Conservation (phyloP, 2,329 filamentous ascomycete genomes). For the Curvularia lunata region DNA sequence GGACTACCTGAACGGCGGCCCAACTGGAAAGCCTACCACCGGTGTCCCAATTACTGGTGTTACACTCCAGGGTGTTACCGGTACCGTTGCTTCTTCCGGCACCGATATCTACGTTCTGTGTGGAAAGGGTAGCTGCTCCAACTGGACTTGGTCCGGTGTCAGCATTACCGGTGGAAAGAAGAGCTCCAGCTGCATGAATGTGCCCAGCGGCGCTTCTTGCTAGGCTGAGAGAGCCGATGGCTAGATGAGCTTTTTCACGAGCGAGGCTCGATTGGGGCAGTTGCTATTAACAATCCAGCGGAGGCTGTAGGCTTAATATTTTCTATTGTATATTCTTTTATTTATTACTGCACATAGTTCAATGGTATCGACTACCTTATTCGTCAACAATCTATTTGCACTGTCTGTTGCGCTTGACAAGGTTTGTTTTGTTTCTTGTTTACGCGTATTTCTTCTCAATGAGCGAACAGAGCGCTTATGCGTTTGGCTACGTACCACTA, state of each 20-base stretch:
- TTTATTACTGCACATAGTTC: not conserved
- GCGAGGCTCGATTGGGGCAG: not conserved
- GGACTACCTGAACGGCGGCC: constrained; percentile 58
- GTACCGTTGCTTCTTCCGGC: constrained; percentile 42
- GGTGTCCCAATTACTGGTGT: constrained; percentile 57
- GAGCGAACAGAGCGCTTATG: not conserved
- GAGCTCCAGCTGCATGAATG: not conserved
- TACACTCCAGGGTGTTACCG: constrained; percentile 51
- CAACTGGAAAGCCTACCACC: constrained; percentile 54
- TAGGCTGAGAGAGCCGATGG: not conserved
- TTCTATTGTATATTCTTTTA: not conserved
- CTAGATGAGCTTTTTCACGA: not conserved
- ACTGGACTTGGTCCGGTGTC: constrained; percentile 62
- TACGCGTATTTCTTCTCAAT: not conserved
- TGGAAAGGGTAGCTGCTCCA: constrained; percentile 58
- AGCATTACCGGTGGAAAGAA: constrained; percentile 43
- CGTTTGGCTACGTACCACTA: not conserved
- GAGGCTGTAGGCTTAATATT: not conserved
- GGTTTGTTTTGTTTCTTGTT: not conserved
- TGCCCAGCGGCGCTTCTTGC: constrained; percentile 1
- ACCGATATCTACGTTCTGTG: constrained; percentile 62
- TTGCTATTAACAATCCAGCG: not conserved
- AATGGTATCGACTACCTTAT: not conserved
- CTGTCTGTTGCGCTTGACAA: no score
- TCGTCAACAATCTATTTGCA: not conserved